phyloP scores from a whole-genome alignment of 345 rosid species.

The Brassica cretica region DNA sequence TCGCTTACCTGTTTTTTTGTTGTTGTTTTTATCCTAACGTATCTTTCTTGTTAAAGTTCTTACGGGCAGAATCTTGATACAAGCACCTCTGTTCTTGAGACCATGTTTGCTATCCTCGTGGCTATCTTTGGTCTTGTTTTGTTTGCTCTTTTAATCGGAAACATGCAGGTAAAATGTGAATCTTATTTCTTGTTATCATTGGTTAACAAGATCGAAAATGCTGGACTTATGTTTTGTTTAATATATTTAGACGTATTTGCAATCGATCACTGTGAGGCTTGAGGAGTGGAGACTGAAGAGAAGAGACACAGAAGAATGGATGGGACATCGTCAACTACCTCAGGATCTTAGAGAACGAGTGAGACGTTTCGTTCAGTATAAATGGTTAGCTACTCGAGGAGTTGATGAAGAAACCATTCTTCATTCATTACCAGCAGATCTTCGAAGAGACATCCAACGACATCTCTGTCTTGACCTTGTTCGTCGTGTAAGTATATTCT shows the following conservation, averaged over 20 bases:
- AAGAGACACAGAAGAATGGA: constrained; percentile 76
- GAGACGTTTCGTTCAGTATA: constrained; percentile 60
- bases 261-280: constrained; percentile 67
- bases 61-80: constrained; percentile 51
- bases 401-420: constrained; percentile 74
- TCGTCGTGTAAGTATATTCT: constrained; percentile 59
- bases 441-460: constrained; percentile 72
- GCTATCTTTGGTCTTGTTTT: constrained; percentile 63
- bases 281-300: constrained; percentile 77
- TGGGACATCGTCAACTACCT: constrained; percentile 68
- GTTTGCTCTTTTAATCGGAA: constrained; percentile 65
- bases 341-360: constrained; percentile 52
- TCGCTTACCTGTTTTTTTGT: not conserved
- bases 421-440: constrained; percentile 65
- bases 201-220: not conserved
- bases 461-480: constrained; percentile 84
- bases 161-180: constrained; percentile 56
- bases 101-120: constrained; percentile 54
- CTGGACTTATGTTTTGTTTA: not conserved
- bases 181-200: not conserved
- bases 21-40: not conserved
- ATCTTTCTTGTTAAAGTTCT: constrained; percentile 45
- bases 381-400: constrained; percentile 78
- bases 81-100: constrained; percentile 57
- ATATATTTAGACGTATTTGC: constrained; percentile 60